Conservation (phyloP, 2,329 filamentous ascomycete genomes). For the Trichophyton mentagrophytes region DNA sequence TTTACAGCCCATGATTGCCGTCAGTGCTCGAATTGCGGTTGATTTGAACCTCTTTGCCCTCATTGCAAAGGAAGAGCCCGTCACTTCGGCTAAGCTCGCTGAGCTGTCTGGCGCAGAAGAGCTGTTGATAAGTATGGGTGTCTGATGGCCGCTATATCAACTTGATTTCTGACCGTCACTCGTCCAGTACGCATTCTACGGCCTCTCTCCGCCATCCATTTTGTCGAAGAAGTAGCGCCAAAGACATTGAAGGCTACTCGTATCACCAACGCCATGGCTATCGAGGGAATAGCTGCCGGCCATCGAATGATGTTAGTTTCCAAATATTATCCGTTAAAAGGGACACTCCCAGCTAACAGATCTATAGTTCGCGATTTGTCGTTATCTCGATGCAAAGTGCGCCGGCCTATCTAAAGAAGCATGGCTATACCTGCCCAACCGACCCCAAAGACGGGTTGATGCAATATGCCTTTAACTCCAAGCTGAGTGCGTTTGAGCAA, state of each 20-base stretch:
- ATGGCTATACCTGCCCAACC: constrained; percentile 2
- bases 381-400: constrained; percentile 5
- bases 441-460: constrained; percentile 4
- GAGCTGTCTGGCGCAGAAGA: constrained; percentile 6
- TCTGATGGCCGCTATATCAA: too few relatives aligned
- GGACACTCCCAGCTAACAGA: background rate
- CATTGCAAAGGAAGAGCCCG: constrained; percentile 3
- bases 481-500: constrained; percentile 1
- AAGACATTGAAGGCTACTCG: constrained; percentile 6
- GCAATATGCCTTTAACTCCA: constrained; percentile 5
- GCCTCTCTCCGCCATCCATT: background rate
- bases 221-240: constrained; percentile 4
- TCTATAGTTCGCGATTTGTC: background rate
- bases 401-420: background rate
- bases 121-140: constrained; percentile 1
- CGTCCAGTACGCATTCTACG: constrained; percentile 1
- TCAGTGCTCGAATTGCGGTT: constrained; percentile 6
- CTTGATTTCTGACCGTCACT: background rate
- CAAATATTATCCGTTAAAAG: background rate
- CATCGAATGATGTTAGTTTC: constrained; percentile 1
- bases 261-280: constrained; percentile 1
- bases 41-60: constrained; percentile 3
- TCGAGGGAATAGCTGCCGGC: constrained; percentile 4
- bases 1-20: constrained; percentile 3
- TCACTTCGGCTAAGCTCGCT: background rate